Evolutionary conservation across 306 rosid species (phyloP).

Genomic region (Clitoria ternatea): DNA sequence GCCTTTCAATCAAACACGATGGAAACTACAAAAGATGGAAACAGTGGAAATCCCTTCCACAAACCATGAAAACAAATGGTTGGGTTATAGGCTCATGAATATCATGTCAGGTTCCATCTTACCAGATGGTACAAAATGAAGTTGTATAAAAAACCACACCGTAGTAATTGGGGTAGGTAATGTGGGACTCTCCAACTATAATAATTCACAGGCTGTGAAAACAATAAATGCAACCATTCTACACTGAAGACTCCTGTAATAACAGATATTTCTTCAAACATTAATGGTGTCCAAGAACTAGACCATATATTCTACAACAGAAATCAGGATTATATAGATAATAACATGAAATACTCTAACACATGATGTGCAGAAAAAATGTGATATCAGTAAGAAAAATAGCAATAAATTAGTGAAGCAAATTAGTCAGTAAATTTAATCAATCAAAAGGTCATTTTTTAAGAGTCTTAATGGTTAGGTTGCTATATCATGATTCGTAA

Average conservation of each 20-base stretch:
- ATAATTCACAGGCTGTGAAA: not conserved
- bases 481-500: slow-evolving; percentile 4
- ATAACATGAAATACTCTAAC: not conserved
- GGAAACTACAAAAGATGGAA: no score
- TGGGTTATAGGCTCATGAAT: no score
- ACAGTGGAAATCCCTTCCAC: no score
- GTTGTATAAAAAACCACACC: no score
- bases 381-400: not conserved
- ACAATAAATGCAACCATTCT: not conserved
- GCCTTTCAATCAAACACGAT: no score
- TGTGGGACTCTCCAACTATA: no score
- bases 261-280: slow-evolving; percentile 3
- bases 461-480: not conserved
- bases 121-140: no score
- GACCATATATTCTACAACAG: not conserved
- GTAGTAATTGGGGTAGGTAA: no score
- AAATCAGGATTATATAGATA: not conserved
- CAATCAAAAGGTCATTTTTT: not conserved
- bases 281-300: not conserved
- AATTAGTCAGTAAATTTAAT: not conserved
- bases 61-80: no score
- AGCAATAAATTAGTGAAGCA: not conserved
- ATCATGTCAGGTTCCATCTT: no score
- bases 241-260: not conserved
- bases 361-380: not conserved